phyloP scores from a whole-genome alignment of 495 filamentous ascomycete species.

The Bacidia gigantensis region DNA sequence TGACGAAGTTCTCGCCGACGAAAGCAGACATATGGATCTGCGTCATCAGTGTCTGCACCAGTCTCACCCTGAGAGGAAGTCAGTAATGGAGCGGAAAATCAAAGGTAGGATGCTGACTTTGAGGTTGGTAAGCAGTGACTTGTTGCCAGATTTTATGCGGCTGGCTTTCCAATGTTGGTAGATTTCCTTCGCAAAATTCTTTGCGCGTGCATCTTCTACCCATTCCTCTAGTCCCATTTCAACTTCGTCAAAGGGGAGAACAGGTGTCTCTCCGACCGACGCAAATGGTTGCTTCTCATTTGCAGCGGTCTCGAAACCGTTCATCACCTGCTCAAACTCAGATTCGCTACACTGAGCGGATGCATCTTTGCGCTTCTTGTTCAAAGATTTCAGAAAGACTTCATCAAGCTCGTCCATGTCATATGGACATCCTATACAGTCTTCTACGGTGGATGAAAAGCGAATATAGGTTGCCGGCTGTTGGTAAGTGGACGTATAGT shows the following conservation, averaged over 20 bases:
- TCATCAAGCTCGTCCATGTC: slow-evolving; percentile 87
- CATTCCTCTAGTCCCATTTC: slow-evolving; percentile 60
- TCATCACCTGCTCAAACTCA: slow-evolving; percentile 88
- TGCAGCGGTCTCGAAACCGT: slow-evolving; percentile 81
- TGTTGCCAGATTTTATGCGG: slow-evolving; percentile 51
- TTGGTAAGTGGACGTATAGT: slow-evolving; percentile 66
- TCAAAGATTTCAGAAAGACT: slow-evolving; percentile 68
- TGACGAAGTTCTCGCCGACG: slow-evolving; percentile 88
- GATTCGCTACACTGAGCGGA: slow-evolving; percentile 60
- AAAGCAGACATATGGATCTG: slow-evolving; percentile 97
- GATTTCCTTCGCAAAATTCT: slow-evolving; percentile 66
- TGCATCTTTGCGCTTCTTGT: slow-evolving; percentile 51
- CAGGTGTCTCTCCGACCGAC: slow-evolving; percentile 68
- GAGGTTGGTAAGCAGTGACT: slow-evolving; percentile 54
- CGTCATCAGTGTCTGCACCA: slow-evolving; percentile 82
- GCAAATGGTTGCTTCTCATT: slow-evolving; percentile 73
- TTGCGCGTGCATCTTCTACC: slow-evolving; percentile 48
- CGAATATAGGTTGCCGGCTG: slow-evolving; percentile 89
- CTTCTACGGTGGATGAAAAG: slow-evolving; percentile 95
- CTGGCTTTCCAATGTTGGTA: slow-evolving; percentile 82
- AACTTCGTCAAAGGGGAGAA: slow-evolving; percentile 69
- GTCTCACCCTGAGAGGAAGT: slow-evolving; percentile 57
- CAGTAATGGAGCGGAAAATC: slow-evolving; percentile 14
- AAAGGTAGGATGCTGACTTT: slow-evolving; percentile 36
- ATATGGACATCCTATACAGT: slow-evolving; percentile 75